Evolutionary conservation across 495 filamentous ascomycete genomes (phyloP).

Genomic region (Xanthoparmelia taractica): DNA sequence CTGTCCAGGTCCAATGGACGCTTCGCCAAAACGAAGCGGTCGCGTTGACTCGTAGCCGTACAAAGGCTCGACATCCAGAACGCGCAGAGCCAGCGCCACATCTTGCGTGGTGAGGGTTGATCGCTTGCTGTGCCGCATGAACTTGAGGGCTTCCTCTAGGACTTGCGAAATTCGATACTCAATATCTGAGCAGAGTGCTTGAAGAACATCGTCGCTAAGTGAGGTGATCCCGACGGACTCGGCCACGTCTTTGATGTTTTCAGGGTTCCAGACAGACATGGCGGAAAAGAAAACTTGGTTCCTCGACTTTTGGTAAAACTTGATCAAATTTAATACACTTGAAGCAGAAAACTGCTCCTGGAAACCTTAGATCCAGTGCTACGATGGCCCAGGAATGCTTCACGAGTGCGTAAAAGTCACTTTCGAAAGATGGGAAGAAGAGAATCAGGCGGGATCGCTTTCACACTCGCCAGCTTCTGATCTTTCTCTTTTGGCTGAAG

Average conservation of each 20-base stretch:
- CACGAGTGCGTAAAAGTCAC: background rate
- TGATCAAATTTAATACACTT: background rate
- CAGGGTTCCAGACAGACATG: constrained; percentile 82
- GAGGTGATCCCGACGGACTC: constrained; percentile 83
- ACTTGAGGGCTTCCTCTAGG: constrained; percentile 84
- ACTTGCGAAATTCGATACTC: constrained; percentile 91
- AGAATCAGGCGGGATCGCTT: background rate
- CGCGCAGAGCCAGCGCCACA: constrained; percentile 69
- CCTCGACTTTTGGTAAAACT: background rate
- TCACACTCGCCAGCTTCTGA: background rate
- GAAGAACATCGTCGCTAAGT: constrained; percentile 71
- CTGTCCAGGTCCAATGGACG: constrained; percentile 87
- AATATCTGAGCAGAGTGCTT: constrained; percentile 82
- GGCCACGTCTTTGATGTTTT: constrained; percentile 89
- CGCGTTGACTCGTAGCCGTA: constrained; percentile 91
- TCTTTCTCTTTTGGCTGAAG: background rate
- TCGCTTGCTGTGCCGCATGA: constrained; percentile 82
- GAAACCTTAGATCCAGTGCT: background rate
- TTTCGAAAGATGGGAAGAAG: background rate
- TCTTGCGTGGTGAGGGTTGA: constrained; percentile 80
- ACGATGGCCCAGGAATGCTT: background rate
- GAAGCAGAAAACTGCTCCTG: background rate
- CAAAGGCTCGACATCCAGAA: constrained; percentile 86
- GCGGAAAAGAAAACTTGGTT: background rate
- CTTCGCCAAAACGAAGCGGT: constrained; percentile 84